phyloP scores from a whole-genome alignment of 2,329 filamentous ascomycete species.

The Aspergillus clavatus region DNA sequence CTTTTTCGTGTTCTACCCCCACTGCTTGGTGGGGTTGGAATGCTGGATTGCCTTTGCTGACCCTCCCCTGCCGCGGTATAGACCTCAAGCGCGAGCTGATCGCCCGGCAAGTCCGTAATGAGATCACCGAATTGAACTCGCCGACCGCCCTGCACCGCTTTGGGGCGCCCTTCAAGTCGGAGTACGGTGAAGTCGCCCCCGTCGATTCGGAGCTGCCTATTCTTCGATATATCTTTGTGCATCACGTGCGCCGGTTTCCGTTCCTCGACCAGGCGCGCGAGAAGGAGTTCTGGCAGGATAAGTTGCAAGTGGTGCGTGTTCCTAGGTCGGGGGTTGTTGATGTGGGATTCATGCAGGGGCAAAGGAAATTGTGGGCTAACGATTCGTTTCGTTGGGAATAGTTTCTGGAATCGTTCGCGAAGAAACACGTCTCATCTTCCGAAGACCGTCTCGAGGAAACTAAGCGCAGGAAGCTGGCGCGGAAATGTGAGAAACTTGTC shows the following conservation, averaged over 20 bases:
- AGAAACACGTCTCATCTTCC: conserved; percentile 93
- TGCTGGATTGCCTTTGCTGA: no score
- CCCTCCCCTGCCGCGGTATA: no score
- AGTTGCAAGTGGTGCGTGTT: conserved; percentile 76
- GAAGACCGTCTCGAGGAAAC: conserved; percentile 95
- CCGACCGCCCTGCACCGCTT: conserved; percentile 93
- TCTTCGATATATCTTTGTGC: conserved; percentile 92
- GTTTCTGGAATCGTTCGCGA: conserved; percentile 96
- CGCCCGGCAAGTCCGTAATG: conserved; percentile 78
- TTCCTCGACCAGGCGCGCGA: conserved; percentile 95
- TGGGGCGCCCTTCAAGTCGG: conserved; percentile 89
- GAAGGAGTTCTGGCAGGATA: conserved; percentile 99
- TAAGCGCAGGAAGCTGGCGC: conserved; percentile 84
- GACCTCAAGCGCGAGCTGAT: conserved; percentile 96
- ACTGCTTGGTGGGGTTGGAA: not conserved
- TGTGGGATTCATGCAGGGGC: no score
- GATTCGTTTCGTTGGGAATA: conserved; percentile 40
- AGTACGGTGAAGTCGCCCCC: conserved; percentile 86
- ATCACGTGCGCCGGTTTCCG: conserved; percentile 95
- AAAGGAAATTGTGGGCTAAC: no score
- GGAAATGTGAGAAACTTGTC: conserved; percentile 91
- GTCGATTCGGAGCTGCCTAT: conserved; percentile 92
- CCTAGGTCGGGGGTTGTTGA: not conserved
- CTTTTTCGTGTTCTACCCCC: no score
- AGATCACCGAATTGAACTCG: conserved; percentile 89